Evolutionary conservation across 148 eudicot genomes (phyloP), one percentile per base, ranked within the genome.

Genomic region (Pharnaceum exiguum): DNA sequence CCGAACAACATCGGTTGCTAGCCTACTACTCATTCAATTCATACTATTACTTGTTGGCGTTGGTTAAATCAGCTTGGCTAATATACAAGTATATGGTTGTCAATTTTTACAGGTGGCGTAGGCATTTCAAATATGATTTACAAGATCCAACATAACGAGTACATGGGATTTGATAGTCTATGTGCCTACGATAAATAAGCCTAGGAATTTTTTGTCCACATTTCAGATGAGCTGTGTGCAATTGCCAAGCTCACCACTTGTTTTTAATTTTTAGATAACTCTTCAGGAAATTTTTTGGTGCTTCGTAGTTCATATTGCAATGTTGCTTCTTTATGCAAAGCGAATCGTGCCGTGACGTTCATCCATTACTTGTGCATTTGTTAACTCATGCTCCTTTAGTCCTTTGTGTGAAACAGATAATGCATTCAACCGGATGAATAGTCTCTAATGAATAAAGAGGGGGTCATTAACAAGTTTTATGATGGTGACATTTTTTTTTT

Each of bases 101-200:
- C 28, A n/a, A 30, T 5, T 3, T 22, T 16, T 30, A 45, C 67
- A 77, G 82, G 82, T 43, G 82, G 78, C 1, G 73, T 62, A 5
- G 82, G 82, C 55, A 70, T 78, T 33, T 43, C 70, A 23, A 54
- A 60, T 45, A 78, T 67, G 79, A 18, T 78, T 8, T 35, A 51
- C 57, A 64, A 55, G 46, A 71, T 78, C 5, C 42, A 74, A 51
- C 48, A 72, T 6, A 17, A 68, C 3, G 79, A 71, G 46, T 78
- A 78, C 76, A 78, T 78, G 79, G 82, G 82, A 37, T 78, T 78
- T 23, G 79, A 78, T 19, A 55, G 63, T 68, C 42, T 78, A 31
- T 78, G 82, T 11, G 23, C 67, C 11, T 63, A 69, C 17, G 33
- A 64, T 3, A 55, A 48, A 1, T 59, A 74, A 30, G 25, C 5